These are phyloP conservation scores for Didymellaceae sp. DNA, from an alignment of 2,329 filamentous ascomycete genomes.

Conservation along the genomic window DNA sequence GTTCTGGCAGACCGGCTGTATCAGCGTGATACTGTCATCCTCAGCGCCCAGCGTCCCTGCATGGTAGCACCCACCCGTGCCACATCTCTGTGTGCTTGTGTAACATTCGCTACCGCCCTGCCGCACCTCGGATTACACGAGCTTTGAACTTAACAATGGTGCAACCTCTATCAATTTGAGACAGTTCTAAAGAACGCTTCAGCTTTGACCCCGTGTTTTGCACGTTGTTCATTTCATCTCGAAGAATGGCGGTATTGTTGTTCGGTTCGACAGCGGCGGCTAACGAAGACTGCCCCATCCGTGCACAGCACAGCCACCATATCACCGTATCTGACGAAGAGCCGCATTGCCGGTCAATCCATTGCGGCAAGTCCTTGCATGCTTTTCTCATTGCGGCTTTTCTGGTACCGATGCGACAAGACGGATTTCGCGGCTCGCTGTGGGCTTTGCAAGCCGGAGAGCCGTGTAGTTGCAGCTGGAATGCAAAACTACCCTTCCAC, in stretches of 20 bases:
- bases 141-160: slow-evolving; percentile 5
- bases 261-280: slow-evolving; percentile 15
- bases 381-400: background rate
- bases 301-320: slow-evolving; percentile 18
- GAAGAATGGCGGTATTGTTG: background rate
- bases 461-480: background rate
- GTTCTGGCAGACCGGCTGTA: background rate
- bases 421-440: slow-evolving; percentile 12
- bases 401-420: background rate
- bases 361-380: slow-evolving; percentile 1
- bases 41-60: background rate
- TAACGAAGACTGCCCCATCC: slow-evolving; percentile 10
- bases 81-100: too few relatives aligned
- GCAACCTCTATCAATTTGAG: background rate
- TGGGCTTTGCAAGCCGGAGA: background rate
- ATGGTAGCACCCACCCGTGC: slow-evolving; percentile 10
- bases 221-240: background rate
- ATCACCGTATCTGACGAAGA: slow-evolving; percentile 13
- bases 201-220: background rate
- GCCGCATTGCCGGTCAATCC: slow-evolving; percentile 18
- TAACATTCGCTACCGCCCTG: slow-evolving; percentile 5
- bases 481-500: too few relatives aligned
- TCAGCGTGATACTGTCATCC: slow-evolving; percentile 9
- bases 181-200: background rate
- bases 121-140: background rate